Base-by-base conservation (phyloP, 176 grass and related monocot species). In the Miscanthus lutarioriparius region DNA sequence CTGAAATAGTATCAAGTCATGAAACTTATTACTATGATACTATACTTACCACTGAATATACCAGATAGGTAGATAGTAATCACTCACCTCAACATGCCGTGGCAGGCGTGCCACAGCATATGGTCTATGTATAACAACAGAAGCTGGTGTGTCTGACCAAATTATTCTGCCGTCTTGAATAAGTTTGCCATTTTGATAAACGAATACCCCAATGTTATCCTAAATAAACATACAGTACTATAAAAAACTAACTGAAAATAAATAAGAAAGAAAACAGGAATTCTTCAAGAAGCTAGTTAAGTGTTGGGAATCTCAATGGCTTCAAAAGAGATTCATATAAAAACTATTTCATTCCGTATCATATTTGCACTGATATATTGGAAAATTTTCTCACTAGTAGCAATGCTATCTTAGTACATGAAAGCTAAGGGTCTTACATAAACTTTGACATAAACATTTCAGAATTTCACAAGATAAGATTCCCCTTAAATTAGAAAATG, bases 101-200 rank as follows among this genome's bases (percentile, higher is more conserved):
- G 90, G 81, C 33, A 94, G 38, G 38, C 97, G 93, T 81, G 91
- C 97, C 67, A 99, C 83, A 1, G 86, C 97, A 86, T 91, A 96
- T 69, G 97, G 97, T 65, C 70, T 91, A 75, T 96, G 93, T 72
- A 99, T 88, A 81, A 88, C 88, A 51, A 99, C 88, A 81, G 83
- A 92, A 72, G 88, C 77, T 83, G 97, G 93, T 1, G 86, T 89
- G 56, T 99, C 91, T 51, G 93, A 96, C 97, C 97, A 99, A 88
- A 94, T 94, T 91, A 99, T 94, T 81, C 87, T 94, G 30, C 91
- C 97, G 20, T 99, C 93, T 83, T 99, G 97, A 82, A 96, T 83
- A 92, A 94, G 89, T 78, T 96, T 96, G 49, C 96, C 97, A n/a
- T 94, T 99, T 92, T 99, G 93, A 82, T 99, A 93, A 78, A 99